Base-by-base conservation (phyloP, 192 early-diverging fungal species). In the Podila horticola region DNA sequence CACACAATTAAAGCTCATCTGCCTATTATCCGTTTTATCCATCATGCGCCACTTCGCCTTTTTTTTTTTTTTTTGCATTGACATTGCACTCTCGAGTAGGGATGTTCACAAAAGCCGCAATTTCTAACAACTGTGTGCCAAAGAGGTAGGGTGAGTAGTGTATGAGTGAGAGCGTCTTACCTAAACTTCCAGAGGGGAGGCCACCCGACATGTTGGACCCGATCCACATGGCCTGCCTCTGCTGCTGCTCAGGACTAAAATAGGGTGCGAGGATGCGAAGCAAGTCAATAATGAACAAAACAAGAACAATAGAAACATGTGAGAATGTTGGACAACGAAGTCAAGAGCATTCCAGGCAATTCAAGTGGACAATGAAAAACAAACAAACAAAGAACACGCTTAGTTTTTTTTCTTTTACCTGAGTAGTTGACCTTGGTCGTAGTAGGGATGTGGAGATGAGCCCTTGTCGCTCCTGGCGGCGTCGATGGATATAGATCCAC, bases 191-290 rank as follows among this genome's bases (percentile, higher is more conserved):
- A 55, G 24, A n/a, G 5, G 52, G 7, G 52, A 26, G 52, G 24
- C 24, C 20, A 10, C 19, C 22, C 52, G 52, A 55, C 52, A 55
- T 55, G 11, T 26, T 26, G 24, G 52, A 55, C 20, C 24, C 52
- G n/a, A 55, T 55, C 52, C 52, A 55, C 52, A 55, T 55, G 6
- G 20, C n/a, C 24, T 55, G 52, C 8, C 24, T 26, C 24, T 55
- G 52, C 24, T 55, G 52, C 24, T 55, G 52, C 22, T 55, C 52
- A 55, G 52, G 52, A 55, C 52, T 55, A 55, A 52, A 52, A 55
- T 9, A 24, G 20, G 52, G 24, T 55, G 11, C 9, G n/a, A 24
- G 5, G 24, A 36, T 36, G 9, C 9, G 34, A 36, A 36, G 34
- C 34, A 36, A 11, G 34, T 36, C 20, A 19, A 7, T 6, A 55